phyloP scores from a whole-genome alignment of 257 asterid species.

The Schizonepeta tenuifolia region DNA sequence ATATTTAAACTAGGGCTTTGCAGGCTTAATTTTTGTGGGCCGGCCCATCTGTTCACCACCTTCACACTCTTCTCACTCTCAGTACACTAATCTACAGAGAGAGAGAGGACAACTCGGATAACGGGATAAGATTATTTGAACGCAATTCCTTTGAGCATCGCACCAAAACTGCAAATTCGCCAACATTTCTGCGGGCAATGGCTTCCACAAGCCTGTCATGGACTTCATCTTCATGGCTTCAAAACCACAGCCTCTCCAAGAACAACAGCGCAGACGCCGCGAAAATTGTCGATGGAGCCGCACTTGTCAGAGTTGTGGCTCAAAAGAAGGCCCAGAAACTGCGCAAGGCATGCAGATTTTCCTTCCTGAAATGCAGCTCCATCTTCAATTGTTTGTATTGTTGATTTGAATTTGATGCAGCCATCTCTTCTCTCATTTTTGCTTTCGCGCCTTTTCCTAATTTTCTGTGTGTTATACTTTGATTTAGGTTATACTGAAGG shows the following conservation, averaged over 20 bases:
- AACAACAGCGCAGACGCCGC: constrained; percentile 38
- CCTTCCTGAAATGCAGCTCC: constrained; percentile 1
- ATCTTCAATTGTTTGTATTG: constrained; percentile 14
- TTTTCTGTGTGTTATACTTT: neutral
- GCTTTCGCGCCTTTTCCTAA: neutral
- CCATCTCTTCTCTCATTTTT: neutral
- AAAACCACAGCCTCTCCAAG: constrained; percentile 48
- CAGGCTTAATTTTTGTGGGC: neutral
- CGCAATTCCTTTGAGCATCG: neutral
- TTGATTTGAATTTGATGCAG: neutral
- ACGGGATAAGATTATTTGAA: constrained; percentile 38
- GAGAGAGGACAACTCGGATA: constrained; percentile 16
- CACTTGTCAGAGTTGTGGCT: constrained; percentile 58
- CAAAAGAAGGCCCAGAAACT: constrained; percentile 78
- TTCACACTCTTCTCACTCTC: too few relatives aligned
- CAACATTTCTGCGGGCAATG: constrained; percentile 37
- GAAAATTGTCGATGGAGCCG: constrained; percentile 36
- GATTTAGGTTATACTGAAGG: constrained; percentile 81
- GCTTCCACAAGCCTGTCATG: constrained; percentile 70
- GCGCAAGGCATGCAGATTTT: constrained; percentile 57
- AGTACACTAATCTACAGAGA: neutral
- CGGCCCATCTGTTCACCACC: neutral
- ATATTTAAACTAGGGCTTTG: neutral
- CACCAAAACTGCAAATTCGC: constrained; percentile 9
- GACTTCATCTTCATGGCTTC: constrained; percentile 72